These are phyloP conservation scores for Petasospora fabianii DNA, from an alignment of 1,139 yeast genomes.

Conservation along the genomic window DNA sequence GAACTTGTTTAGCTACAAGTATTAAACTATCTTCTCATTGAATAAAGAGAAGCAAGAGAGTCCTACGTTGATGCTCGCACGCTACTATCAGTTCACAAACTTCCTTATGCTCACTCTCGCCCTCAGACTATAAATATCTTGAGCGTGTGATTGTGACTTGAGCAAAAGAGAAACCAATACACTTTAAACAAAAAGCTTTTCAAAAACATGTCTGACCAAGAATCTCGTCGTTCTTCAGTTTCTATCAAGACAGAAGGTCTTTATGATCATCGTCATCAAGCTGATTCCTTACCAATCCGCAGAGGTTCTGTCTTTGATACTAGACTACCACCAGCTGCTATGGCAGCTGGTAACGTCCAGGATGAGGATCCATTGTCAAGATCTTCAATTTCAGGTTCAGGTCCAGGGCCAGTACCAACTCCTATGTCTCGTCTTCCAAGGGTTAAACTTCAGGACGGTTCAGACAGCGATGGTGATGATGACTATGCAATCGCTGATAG, in stretches of 20 bases:
- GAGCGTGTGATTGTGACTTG: neutral
- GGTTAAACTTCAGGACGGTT: constrained; percentile 3
- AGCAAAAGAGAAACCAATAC: neutral
- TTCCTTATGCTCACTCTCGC: constrained; percentile 7
- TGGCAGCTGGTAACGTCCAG: no score
- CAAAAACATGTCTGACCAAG: constrained; percentile 26
- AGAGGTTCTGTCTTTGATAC: constrained; percentile 20
- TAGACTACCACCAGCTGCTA: constrained; percentile 24
- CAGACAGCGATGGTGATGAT: constrained; percentile 15
- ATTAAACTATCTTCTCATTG: no score
- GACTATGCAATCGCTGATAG: constrained; percentile 16
- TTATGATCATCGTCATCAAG: constrained; percentile 56
- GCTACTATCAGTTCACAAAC: constrained; percentile 1
- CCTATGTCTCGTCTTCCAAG: constrained; percentile 1
- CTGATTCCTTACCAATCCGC: constrained; percentile 40
- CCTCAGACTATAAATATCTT: constrained; percentile 5
- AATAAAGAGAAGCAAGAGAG: no score
- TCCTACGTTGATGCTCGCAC: constrained; percentile 8
- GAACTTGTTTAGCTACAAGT: no score
- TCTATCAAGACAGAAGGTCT: constrained; percentile 40
- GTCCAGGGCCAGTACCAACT: no score
- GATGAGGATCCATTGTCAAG: no score
- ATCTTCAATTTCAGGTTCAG: no score
- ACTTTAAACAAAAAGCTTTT: no score
- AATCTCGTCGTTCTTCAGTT: constrained; percentile 21